Conservation (phyloP, 371 early-diverging fungal genomes). For the Mortierella sp. region DNA sequence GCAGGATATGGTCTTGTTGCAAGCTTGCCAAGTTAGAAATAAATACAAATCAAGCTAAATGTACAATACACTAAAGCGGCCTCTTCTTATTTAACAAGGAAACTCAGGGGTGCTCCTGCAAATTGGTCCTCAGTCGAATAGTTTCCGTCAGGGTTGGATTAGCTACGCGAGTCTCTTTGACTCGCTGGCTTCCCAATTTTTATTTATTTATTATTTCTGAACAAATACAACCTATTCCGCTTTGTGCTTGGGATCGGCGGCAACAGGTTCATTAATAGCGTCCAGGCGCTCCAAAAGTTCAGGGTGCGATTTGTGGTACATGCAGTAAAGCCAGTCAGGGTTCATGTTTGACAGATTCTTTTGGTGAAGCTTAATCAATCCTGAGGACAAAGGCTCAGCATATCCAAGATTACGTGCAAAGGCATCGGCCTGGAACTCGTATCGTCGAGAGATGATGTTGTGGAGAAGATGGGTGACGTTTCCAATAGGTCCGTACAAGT, state of each 20-base stretch:
- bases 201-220: too few species aligned
- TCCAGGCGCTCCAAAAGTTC: conserved; percentile 92
- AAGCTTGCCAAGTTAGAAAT: not conserved
- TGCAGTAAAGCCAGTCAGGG: conserved; percentile 91
- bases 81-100: too few species aligned
- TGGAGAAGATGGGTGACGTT: conserved; percentile 78
- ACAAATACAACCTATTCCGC: too few species aligned
- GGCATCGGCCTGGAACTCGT: conserved; percentile 97
- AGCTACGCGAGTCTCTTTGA: too few species aligned
- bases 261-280: conserved; percentile 62
- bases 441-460: conserved; percentile 87
- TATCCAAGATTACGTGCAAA: conserved; percentile 92
- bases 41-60: not conserved
- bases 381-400: conserved; percentile 80
- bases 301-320: conserved; percentile 96
- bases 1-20: not conserved
- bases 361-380: conserved; percentile 92
- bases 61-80: not conserved
- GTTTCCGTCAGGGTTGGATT: too few species aligned
- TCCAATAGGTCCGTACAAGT: conserved; percentile 84
- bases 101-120: too few species aligned
- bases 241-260: not conserved
- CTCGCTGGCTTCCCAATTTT: too few species aligned
- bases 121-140: too few species aligned
- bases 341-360: conserved; percentile 94